These are phyloP conservation scores for Babesia ovis DNA, from an alignment of 169 alveolate genomes.

Conservation along the genomic window DNA sequence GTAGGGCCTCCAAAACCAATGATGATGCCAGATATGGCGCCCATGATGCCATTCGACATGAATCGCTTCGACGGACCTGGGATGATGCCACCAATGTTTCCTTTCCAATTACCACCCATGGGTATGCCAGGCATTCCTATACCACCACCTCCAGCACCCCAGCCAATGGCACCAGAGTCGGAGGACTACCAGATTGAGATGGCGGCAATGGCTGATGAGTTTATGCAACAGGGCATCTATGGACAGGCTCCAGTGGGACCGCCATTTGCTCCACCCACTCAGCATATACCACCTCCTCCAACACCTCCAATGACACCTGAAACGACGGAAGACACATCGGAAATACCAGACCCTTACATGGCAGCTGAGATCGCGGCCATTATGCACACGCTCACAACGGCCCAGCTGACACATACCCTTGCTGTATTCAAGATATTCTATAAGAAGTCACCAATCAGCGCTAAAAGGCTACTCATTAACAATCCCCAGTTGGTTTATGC, in stretches of 20 bases:
- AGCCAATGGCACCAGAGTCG: not conserved
- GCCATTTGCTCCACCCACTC: constrained; percentile 1
- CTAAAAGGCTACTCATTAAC: constrained; percentile 48
- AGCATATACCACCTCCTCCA: constrained; percentile 22
- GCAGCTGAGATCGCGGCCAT: constrained; percentile 71
- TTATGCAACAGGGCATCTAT: constrained; percentile 31
- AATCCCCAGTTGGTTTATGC: constrained; percentile 70
- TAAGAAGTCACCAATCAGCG: constrained; percentile 49
- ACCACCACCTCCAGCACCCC: constrained; percentile 45
- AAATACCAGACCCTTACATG: constrained; percentile 49
- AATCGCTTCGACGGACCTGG: constrained; percentile 7
- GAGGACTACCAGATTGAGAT: constrained; percentile 32
- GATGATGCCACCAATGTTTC: constrained; percentile 28
- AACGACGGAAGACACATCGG: not conserved
- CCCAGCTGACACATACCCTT: constrained; percentile 60
- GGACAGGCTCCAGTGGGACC: constrained; percentile 24
- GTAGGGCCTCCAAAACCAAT: constrained; percentile 5
- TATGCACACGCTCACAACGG: constrained; percentile 61
- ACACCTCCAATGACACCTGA: not conserved
- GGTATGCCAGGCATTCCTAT: constrained; percentile 41
- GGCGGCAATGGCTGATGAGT: constrained; percentile 40
- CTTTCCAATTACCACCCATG: constrained; percentile 21
- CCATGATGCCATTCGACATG: constrained; percentile 47
- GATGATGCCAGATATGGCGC: constrained; percentile 21
- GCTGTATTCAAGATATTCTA: constrained; percentile 46